These are phyloP conservation scores for Apiotrichum sp. DNA, from an alignment of 1,284 basidiomycete species.

Conservation along the genomic window DNA sequence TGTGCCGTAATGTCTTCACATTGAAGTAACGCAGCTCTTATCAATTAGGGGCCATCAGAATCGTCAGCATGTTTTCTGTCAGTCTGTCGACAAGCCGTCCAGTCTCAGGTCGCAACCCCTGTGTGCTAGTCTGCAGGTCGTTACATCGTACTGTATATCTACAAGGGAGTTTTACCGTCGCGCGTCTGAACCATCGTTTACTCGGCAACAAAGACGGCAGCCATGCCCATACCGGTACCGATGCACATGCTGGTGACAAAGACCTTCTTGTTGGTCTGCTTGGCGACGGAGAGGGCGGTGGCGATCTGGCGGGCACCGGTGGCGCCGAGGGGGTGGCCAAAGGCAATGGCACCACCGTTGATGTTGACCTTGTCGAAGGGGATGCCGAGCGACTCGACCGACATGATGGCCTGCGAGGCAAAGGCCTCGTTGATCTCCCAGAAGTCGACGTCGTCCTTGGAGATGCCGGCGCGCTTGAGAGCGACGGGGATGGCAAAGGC, in stretches of 20 bases:
- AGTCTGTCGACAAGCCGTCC: too few relatives aligned
- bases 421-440: slow-evolving; percentile 90
- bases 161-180: background rate
- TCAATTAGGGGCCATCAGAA: too few relatives aligned
- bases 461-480: slow-evolving; percentile 66
- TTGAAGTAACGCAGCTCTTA: too few relatives aligned
- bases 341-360: slow-evolving; percentile 81
- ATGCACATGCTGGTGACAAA: slow-evolving; percentile 94
- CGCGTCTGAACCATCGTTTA: slow-evolving; percentile 13
- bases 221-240: slow-evolving; percentile 73
- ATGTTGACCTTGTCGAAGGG: slow-evolving; percentile 78
- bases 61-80: too few relatives aligned
- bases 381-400: slow-evolving; percentile 64
- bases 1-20: too few relatives aligned
- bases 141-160: slow-evolving; percentile 9
- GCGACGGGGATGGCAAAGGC: slow-evolving; percentile 84
- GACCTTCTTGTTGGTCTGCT: slow-evolving; percentile 70
- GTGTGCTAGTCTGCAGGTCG: background rate
- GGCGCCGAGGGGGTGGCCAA: slow-evolving; percentile 63
- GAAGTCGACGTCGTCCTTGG: slow-evolving; percentile 75
- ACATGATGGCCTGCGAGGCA: slow-evolving; percentile 80
- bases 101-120: too few relatives aligned
- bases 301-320: slow-evolving; percentile 83
- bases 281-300: slow-evolving; percentile 75
- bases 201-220: slow-evolving; percentile 49